These are phyloP conservation scores for Leishmania turanica DNA, from an alignment of 208 protist genomes.

Conservation along the genomic window DNA sequence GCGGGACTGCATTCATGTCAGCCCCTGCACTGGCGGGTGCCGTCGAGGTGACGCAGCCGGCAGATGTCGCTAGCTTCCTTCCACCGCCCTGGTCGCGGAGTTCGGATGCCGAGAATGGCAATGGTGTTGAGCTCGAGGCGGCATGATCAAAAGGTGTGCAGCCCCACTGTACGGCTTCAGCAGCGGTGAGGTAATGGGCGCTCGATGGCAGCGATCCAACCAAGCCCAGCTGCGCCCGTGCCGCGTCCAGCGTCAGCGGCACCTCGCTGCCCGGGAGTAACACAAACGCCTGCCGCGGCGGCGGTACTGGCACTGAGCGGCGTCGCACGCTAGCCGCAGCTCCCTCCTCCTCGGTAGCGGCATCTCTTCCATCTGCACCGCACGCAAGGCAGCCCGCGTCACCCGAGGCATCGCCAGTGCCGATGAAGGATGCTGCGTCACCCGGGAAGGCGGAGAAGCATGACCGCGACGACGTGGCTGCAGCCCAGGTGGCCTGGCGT, in stretches of 20 bases:
- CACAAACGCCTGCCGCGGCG: slow-evolving; percentile 6
- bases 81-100: neutral
- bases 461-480: slow-evolving; percentile 13
- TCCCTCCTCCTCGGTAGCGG: neutral
- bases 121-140: neutral
- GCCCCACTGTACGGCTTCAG: slow-evolving; percentile 14
- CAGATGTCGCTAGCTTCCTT: neutral
- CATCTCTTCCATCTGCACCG: neutral
- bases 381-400: neutral
- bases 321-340: neutral
- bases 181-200: slow-evolving; percentile 22
- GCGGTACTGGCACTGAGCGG: neutral
- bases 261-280: slow-evolving; percentile 25
- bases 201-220: slow-evolving; percentile 23
- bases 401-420: neutral
- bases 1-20: slow-evolving; percentile 7
- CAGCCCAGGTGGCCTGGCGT: slow-evolving; percentile 17
- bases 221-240: slow-evolving; percentile 9
- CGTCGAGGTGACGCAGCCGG: neutral
- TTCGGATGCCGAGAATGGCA: neutral
- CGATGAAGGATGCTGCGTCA: neutral
- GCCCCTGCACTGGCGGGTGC: neutral
- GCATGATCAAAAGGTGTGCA: neutral
- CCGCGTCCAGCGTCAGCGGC: slow-evolving; percentile 22
- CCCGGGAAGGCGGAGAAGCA: neutral